Conservation (phyloP, 345 rosid species). For the Rubroshorea leprosula region DNA sequence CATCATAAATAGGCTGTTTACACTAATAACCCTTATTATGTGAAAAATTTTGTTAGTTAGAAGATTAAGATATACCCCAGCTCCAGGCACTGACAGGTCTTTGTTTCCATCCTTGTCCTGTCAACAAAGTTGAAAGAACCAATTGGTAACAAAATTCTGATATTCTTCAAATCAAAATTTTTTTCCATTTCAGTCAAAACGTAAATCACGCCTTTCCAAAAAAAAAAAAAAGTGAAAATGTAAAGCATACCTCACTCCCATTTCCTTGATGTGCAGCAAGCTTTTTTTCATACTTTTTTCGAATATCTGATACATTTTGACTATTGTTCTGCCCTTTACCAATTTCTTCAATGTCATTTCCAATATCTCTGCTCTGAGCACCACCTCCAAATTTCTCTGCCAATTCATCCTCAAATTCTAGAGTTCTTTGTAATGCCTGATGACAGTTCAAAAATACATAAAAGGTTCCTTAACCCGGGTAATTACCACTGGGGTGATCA, state of each 20-base stretch:
- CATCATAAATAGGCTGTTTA: not conserved
- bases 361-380: constrained; percentile 52
- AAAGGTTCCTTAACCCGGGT: not conserved
- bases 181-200: too few relatives aligned
- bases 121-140: constrained; percentile 17
- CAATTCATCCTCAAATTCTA: constrained; percentile 92
- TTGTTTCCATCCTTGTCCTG: constrained; percentile 75
- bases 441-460: constrained; percentile 18
- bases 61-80: constrained; percentile 66
- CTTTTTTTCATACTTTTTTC: constrained; percentile 89
- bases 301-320: constrained; percentile 74
- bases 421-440: constrained; percentile 89
- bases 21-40: constrained; percentile 8
- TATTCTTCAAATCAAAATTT: constrained; percentile 11
- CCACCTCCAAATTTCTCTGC: constrained; percentile 96
- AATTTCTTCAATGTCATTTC: constrained; percentile 74
- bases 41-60: constrained; percentile 7
- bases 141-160: constrained; percentile 10
- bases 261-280: constrained; percentile 77
- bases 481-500: not conserved
- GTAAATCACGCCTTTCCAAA: too few relatives aligned
- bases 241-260: constrained; percentile 43
- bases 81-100: constrained; percentile 83
- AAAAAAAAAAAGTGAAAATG: constrained; percentile 4
- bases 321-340: constrained; percentile 54